Base-by-base conservation (phyloP, 2,329 filamentous ascomycete species). In the Coniochaeta ligniaria region DNA sequence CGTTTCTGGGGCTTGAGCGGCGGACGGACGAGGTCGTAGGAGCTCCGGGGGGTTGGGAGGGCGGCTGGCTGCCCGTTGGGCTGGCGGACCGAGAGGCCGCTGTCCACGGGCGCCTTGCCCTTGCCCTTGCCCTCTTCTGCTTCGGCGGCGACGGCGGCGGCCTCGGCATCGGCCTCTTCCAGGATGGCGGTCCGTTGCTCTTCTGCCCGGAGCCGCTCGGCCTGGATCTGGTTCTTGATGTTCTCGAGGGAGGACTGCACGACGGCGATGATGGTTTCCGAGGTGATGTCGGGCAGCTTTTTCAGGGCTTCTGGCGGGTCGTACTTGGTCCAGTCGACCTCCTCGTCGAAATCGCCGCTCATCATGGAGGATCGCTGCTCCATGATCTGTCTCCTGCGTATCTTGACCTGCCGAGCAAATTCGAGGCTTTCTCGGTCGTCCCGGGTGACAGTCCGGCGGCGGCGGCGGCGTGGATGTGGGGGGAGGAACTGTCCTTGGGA, bases 291-390 rank as follows among this genome's bases (percentile, higher is more conserved):
- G 17, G 75, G 72, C 0, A 71, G 66, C 33, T 75, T 71, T 5
- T 61, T 69, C 7, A 85, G 67, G 0, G 73, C 75, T 12, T 67
- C 64, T 0, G 82, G 82, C 4, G 80, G 79, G 2, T 76, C 73
- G 63, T 80, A 82, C 58, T 73, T 69, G 41, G 71, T 74, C 78
- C 81, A 83, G 65, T 80, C 75, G 36, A 75, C 69, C 2, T 70
- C 63, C 3, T 64, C 60, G 52, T 69, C 62, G 17, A 72, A 68
- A 26, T 17, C 22, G 28, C 54, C 35, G 33, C 31, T 38, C 54
- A 38, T 56, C 54, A 56, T 36, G 38, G 56, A 58, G 17, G 54
- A 57, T 7, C 35, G 54, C 22, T 45, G 56, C 35, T 58, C 56
- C 56, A 58, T 58, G 33, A 31, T 45, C 31, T 38, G 54, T 16